These are phyloP conservation scores for Triadica sebifera DNA, from an alignment of 345 rosid genomes.

Conservation along the genomic window DNA sequence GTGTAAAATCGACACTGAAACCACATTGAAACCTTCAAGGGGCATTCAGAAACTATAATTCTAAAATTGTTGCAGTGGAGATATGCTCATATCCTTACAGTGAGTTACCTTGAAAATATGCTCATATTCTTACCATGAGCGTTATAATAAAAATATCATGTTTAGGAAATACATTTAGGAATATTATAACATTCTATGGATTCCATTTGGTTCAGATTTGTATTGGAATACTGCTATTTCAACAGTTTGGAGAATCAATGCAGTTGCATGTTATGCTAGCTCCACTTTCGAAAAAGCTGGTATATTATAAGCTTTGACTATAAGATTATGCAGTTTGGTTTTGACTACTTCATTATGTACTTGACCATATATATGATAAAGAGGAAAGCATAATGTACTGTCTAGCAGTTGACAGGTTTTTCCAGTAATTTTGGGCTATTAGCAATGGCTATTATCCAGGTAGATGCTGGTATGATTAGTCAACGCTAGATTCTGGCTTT, in stretches of 20 bases:
- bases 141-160: too few species aligned
- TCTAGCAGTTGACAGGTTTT: conserved; percentile 16
- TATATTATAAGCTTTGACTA: too few species aligned
- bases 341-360: background rate
- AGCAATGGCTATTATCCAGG: conserved; percentile 23
- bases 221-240: conserved; percentile 47
- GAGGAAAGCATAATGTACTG: background rate
- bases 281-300: conserved; percentile 48
- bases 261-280: conserved; percentile 42
- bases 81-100: too few species aligned
- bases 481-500: background rate
- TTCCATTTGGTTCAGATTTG: conserved; percentile 35
- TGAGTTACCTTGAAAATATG: too few species aligned
- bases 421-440: conserved; percentile 21
- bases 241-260: conserved; percentile 40
- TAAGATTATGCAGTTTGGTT: too few species aligned
- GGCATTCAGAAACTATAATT: conserved; percentile 29
- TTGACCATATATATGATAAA: background rate
- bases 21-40: conserved; percentile 34
- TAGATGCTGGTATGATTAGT: background rate
- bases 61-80: conserved; percentile 48
- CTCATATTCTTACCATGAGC: conserved; percentile 49
- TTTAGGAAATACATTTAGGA: too few species aligned
- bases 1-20: conserved; percentile 9
- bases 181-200: background rate